A percentile compares a stretch with the other conserved stretches of the same genome.
Conservation (phyloP, 2,329 filamentous ascomycete species). For the Colletotrichum liriopes region DNA sequence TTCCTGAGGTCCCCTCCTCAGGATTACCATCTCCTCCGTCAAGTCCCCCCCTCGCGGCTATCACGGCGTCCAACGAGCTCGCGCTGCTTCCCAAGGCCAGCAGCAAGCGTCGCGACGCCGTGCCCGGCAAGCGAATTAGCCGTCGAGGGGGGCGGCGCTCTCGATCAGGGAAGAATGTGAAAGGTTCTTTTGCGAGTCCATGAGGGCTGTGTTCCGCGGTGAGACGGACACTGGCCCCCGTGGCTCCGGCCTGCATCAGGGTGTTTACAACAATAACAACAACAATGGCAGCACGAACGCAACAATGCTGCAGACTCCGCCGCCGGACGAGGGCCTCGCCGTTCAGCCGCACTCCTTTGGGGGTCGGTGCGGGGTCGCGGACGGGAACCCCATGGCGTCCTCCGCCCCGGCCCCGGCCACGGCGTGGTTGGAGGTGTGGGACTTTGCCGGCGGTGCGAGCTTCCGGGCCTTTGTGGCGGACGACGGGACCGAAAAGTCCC, state of each 20-base stretch:
- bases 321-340: slow-evolving; percentile 64
- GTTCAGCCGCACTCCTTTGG: slow-evolving; percentile 47
- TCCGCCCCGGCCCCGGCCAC: slow-evolving; percentile 50
- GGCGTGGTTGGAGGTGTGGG: slow-evolving; percentile 85
- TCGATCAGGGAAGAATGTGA: slow-evolving; percentile 99
- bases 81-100: slow-evolving; percentile 73
- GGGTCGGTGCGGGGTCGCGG: slow-evolving; percentile 33
- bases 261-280: slow-evolving; percentile 69
- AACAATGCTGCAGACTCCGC: slow-evolving; percentile 63
- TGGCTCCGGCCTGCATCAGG: slow-evolving; percentile 86
- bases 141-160: slow-evolving; percentile 91
- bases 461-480: slow-evolving; percentile 90
- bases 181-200: slow-evolving; percentile 99
- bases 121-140: slow-evolving; percentile 58
- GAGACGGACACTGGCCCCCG: slow-evolving; percentile 84
- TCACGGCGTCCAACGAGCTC: slow-evolving; percentile 78
- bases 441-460: slow-evolving; percentile 86
- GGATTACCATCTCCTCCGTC: slow-evolving; percentile 86
- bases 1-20: slow-evolving; percentile 92
- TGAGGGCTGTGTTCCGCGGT: slow-evolving; percentile 95
- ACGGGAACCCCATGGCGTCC: slow-evolving; percentile 42
- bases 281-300: slow-evolving; percentile 16
- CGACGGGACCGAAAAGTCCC: slow-evolving; percentile 77
- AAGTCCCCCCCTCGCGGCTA: slow-evolving; percentile 90
- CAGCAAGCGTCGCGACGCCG: slow-evolving; percentile 57